Base-by-base conservation (phyloP, 2,329 filamentous ascomycete genomes). In the Epichloe coenophiala region DNA sequence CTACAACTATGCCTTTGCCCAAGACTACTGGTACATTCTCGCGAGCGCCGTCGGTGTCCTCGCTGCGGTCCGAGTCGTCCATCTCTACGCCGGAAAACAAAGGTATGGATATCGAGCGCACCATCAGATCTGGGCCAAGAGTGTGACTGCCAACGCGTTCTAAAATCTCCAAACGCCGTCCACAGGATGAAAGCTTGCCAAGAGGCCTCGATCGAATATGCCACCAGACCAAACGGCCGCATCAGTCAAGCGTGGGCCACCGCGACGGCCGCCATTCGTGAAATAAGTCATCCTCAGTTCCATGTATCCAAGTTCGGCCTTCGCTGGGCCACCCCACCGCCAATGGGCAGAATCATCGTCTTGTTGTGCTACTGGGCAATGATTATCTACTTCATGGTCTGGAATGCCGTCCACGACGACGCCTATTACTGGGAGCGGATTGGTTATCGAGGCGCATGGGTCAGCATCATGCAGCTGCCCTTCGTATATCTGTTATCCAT, bases 381-480 rank as follows among this genome's bases (percentile, higher is more conserved):
- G 53, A 66, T 83, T 46, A 66, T 76, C 51, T 78, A 75, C 62
- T 76, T 81, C 69, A 77, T 80, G 71, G 66, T 68, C 3, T 67
- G 69, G 54, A 65, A 67, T 21, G 73, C 71, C 46, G 62, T 79
- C 43, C 56, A 72, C 43, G 58, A 73, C 27, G 79, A 82, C 55
- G 70, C 68, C 41, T 75, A 75, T 56, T 81, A 73, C 61, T 81
- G 72, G 69, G 81, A 85, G 61, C 78, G 80, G 53, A 76, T 84
- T 51, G 82, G 77, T 5, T 85, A 79, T 61, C 78, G 82, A 51
- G 82, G 81, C 56, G 82, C 80, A 17, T 85, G 82, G 81, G 72
- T 84, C 27, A 75, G 78, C 9, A 67, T 83, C 44, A 78, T 74
- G 2, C 82, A 85, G 61, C 72, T 85, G 41, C 81, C 81, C 0